Conservation (phyloP, 495 filamentous ascomycete species). For the Neurospora sp. region DNA sequence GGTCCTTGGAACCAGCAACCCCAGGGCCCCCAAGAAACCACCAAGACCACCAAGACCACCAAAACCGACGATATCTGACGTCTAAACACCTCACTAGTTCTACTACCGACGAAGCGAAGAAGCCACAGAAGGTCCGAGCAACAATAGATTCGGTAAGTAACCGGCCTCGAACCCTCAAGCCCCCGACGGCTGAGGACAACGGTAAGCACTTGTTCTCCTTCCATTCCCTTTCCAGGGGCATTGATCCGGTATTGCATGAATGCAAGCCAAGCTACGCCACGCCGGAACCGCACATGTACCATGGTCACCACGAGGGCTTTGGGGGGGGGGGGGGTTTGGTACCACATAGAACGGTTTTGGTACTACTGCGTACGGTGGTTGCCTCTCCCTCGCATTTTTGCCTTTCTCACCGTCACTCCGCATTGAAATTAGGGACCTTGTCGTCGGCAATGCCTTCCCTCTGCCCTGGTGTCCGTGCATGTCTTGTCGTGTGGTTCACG, state of each 20-base stretch:
- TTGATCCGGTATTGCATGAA: background rate
- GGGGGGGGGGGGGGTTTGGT: background rate
- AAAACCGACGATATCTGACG: background rate
- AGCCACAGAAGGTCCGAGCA: background rate
- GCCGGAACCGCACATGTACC: background rate
- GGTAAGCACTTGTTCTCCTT: background rate
- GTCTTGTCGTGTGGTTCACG: background rate
- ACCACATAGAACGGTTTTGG: background rate
- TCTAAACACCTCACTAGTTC: background rate
- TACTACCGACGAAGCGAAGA: background rate
- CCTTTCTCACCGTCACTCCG: background rate
- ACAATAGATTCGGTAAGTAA: background rate
- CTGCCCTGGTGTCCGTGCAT: background rate
- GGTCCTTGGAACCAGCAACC: background rate
- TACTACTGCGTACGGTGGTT: background rate
- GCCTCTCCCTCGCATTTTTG: background rate
- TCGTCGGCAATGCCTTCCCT: background rate
- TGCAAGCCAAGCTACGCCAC: background rate
- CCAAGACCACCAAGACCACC: too few relatives aligned
- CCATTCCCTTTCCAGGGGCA: background rate
- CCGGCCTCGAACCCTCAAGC: background rate
- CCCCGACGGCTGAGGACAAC: background rate
- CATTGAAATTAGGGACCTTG: background rate
- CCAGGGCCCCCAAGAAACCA: background rate
- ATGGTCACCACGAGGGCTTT: background rate